Conservation (phyloP, 345 rosid genomes). For the Gossypium anomalum region DNA sequence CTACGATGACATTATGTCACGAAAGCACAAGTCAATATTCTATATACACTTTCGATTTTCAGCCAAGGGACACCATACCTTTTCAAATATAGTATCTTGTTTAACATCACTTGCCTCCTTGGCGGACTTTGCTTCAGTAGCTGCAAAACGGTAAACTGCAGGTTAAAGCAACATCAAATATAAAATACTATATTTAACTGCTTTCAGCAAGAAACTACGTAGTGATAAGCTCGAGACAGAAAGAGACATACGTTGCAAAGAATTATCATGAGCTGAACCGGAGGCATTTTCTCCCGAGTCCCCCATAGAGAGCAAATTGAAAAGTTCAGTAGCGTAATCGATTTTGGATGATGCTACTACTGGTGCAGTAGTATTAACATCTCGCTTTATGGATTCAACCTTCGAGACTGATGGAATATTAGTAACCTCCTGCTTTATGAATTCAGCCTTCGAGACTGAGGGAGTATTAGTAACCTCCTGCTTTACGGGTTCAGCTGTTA, state of each 20-base stretch:
- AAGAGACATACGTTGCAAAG: constrained; percentile 27
- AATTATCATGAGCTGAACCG: constrained; percentile 10
- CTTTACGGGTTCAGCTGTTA: constrained; percentile 23
- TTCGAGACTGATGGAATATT: constrained; percentile 15
- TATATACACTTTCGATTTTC: background rate
- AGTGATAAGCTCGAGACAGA: background rate
- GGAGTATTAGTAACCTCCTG: constrained; percentile 25
- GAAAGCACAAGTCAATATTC: background rate
- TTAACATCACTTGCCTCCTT: constrained; percentile 21
- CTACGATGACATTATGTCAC: background rate
- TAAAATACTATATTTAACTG: constrained; percentile 4
- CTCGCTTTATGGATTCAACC: constrained; percentile 23
- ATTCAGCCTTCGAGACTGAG: constrained; percentile 21
- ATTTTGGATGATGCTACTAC: constrained; percentile 32
- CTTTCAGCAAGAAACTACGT: background rate
- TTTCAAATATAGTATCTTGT: constrained; percentile 40
- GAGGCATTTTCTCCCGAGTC: constrained; percentile 31
- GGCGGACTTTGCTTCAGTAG: constrained; percentile 24
- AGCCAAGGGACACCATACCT: constrained; percentile 28
- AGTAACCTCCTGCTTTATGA: constrained; percentile 23
- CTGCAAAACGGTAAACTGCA: constrained; percentile 25
- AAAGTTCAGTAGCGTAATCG: constrained; percentile 64
- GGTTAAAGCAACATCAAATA: constrained; percentile 10
- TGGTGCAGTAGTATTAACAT: constrained; percentile 18
- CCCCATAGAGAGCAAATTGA: constrained; percentile 52